A percentile compares a stretch with the other conserved stretches of the same genome.
Conservation (phyloP, 2,329 filamentous ascomycete genomes). For the Colletotrichum sp. region DNA sequence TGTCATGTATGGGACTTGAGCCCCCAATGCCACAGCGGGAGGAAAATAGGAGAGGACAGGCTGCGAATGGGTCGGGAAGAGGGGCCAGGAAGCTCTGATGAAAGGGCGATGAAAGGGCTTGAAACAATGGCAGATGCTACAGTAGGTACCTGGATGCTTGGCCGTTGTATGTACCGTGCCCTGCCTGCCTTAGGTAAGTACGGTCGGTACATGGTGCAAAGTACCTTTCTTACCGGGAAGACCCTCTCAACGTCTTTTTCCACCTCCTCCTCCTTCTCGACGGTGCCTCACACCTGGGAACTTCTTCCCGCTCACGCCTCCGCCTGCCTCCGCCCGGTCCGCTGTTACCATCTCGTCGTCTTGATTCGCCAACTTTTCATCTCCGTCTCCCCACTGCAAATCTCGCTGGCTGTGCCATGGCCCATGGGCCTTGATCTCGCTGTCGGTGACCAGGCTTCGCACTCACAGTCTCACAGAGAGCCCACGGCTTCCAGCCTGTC, state of each 20-base stretch:
- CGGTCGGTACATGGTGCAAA: neutral
- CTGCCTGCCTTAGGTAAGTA: neutral
- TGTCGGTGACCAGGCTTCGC: neutral
- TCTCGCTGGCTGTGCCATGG: neutral
- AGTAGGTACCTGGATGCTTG: neutral
- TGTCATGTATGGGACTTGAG: neutral
- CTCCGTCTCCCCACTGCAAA: neutral
- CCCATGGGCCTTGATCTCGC: neutral
- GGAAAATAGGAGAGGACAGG: neutral
- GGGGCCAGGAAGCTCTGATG: constrained; percentile 7
- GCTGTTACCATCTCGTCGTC: neutral
- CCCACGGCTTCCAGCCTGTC: neutral
- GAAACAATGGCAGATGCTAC: constrained; percentile 14
- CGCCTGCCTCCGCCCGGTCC: neutral
- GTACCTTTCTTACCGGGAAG: neutral
- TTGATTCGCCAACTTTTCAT: constrained; percentile 11
- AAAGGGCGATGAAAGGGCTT: constrained; percentile 2
- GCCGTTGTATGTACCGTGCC: neutral
- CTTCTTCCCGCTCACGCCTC: neutral
- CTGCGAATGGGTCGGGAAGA: neutral
- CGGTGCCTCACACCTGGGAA: neutral
- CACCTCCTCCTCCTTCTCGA: neutral
- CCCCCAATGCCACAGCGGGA: neutral
- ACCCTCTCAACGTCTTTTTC: neutral
- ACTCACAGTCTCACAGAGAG: neutral